A percentile compares a stretch with the other conserved stretches of the same genome.
Evolutionary conservation across 2,329 filamentous ascomycete species (phyloP).

Genomic region (Diplodia scrobiculata): DNA sequence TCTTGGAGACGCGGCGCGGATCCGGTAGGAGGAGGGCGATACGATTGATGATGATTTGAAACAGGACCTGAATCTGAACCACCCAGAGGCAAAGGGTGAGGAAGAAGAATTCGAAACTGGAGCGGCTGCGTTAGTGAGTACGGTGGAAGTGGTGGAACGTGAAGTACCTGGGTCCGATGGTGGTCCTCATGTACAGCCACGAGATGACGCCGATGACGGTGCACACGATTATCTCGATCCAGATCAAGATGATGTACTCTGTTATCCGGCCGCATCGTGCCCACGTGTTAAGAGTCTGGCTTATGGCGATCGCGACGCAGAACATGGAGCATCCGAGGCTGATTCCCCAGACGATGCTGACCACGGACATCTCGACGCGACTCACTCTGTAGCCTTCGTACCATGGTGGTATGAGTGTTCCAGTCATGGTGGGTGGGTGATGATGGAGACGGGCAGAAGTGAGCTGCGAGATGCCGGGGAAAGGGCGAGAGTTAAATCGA

Average conservation of each 20-base stretch:
- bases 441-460: not conserved
- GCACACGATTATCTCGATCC: constrained; percentile 50
- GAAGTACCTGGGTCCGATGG: constrained; percentile 41
- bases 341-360: constrained; percentile 21
- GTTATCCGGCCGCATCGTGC: constrained; percentile 2
- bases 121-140: not conserved
- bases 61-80: constrained; percentile 43
- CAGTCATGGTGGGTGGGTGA: not conserved
- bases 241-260: constrained; percentile 49
- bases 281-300: constrained; percentile 10
- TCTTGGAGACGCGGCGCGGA: constrained; percentile 30
- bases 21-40: constrained; percentile 37
- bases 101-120: constrained; percentile 32
- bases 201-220: constrained; percentile 45
- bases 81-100: constrained; percentile 45
- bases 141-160: not conserved
- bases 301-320: constrained; percentile 4
- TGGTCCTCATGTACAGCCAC: constrained; percentile 47
- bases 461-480: not conserved
- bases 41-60: constrained; percentile 39
- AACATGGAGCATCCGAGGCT: constrained; percentile 9
- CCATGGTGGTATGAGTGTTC: constrained; percentile 13
- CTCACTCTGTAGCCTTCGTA: constrained; percentile 10
- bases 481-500: not conserved
- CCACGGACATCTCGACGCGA: not conserved